Base-by-base conservation (phyloP, 225 moss, liverwort and hornwort genomes). In the Takakia lepidozioides region DNA sequence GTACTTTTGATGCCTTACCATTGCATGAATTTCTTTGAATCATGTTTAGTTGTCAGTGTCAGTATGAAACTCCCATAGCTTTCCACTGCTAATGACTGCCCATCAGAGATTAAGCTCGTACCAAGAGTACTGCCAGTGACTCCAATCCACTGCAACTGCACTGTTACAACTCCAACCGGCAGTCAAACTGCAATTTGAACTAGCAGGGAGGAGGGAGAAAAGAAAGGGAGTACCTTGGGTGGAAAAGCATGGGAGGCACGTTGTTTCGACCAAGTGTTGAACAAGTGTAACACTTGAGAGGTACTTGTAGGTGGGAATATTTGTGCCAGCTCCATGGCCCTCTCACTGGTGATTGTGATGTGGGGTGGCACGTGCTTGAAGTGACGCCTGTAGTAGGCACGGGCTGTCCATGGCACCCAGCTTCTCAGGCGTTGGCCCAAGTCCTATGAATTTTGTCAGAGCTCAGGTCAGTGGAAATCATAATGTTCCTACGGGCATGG, bases 321-420 rank as follows among this genome's bases (percentile, higher is more conserved):
- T 2, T 57, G 0, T 1, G 61, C 64, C 3, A 61, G 44, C 43
- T 69, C 47, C 48, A 64, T 0, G 0, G 40, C 46, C 57, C 49
- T 53, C 0, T 65, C 19, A 4, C 57, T 6, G 3, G 69, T 27
- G 27, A 74, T 49, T 44, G 48, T 7, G 36, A 2, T 28, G 27
- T 49, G 54, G 32, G 7, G 32, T 32, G 32, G 32, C 27, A 44
- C 30, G 36, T 57, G 60, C 9, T 19, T 45, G 3, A 65, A 65
- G 1, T 61, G 39, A 1, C 0, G 0, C 2, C 5, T 0, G 15
- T 56, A 54, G 10, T 43, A 69, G 1, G 54, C 47, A 10, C 49
- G 48, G 39, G 35, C 54, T 49, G 22, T 19, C 65, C 69, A 74
- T 8, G 57, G 54, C 26, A 61, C 48, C 69, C 57, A 65, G 45